These are phyloP conservation scores for Caloboletus firmus DNA, from an alignment of 1,284 basidiomycete species.

Conservation along the genomic window DNA sequence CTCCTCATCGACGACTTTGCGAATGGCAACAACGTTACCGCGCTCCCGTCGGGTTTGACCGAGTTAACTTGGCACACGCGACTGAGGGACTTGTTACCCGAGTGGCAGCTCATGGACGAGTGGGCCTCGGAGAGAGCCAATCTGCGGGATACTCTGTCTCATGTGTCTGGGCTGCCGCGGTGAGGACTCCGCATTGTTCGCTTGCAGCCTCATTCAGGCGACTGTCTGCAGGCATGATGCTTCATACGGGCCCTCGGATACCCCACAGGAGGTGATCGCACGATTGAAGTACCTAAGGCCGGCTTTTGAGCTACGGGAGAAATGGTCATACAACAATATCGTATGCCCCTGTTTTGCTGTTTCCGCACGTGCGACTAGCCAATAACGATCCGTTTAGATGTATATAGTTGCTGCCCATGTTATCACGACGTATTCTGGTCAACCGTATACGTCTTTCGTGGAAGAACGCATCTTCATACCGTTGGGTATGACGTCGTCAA, in stretches of 20 bases:
- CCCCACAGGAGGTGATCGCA: constrained; percentile 25
- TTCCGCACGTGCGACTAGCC: background rate
- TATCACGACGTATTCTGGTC: constrained; percentile 36
- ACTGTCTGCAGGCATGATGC: constrained; percentile 34
- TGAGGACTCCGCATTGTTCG: constrained; percentile 9
- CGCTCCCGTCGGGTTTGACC: constrained; percentile 34
- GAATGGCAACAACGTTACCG: constrained; percentile 36
- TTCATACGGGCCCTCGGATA: constrained; percentile 34
- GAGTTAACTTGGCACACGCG: constrained; percentile 39
- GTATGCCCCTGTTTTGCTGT: constrained; percentile 17
- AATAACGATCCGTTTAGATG: constrained; percentile 30
- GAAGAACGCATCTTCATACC: constrained; percentile 33
- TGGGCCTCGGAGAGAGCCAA: constrained; percentile 37
- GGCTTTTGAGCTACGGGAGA: constrained; percentile 41
- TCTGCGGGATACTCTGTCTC: constrained; percentile 40
- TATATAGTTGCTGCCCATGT: constrained; percentile 37
- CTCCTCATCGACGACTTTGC: constrained; percentile 43
- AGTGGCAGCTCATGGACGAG: constrained; percentile 38
- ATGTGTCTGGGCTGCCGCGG: constrained; percentile 41
- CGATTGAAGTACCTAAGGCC: constrained; percentile 38
- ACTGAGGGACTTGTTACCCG: constrained; percentile 38
- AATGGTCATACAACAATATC: constrained; percentile 44
- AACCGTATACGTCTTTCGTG: constrained; percentile 36
- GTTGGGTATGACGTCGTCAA: constrained; percentile 36
- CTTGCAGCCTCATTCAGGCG: background rate